Evolutionary conservation across 1,284 basidiomycete genomes (phyloP), one percentile per base, ranked within the genome.

Genomic region (Microbotryomycetes sp.): DNA sequence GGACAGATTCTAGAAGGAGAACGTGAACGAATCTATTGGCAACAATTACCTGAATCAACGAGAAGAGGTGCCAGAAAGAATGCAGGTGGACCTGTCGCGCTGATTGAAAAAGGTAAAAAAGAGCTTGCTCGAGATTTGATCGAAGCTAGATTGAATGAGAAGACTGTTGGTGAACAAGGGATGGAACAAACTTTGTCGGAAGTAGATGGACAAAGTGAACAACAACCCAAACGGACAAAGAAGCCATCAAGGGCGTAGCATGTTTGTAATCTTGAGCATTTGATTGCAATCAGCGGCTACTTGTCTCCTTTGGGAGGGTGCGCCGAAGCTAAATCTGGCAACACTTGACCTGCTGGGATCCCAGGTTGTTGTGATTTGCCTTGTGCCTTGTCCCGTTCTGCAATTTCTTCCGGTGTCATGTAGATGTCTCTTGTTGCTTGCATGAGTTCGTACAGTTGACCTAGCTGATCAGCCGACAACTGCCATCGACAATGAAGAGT

Each of bases 361-460:
- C 9, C 19, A 12, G 36, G 19, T 19, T 42, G 12, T n/a, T n/a
- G n/a, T n/a, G n/a, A n/a, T 42, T 19, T 9, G 12, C 36, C 36
- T 42, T 42, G 12, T 42, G 36, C 36, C 36, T 42, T 42, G 36
- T 42, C 36, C 36, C 36, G 36, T 19, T 42, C 50, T 19, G 49
- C 50, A 19, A 55, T 22, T 49, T 66, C 62, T 22, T 62, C 63
- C 3, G 58, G 59, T 3, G 62, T 14, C 4, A 54, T 19, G 28
- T 29, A 68, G 2, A 69, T 59, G 25, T 86, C 86, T 73, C 88
- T 89, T 0, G 89, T 86, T 1, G 85, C 88, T 68, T 89, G 86
- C 89, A 93, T 91, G 62, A 97, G 80, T 75, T 93, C 90, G 73
- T 93, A 91, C 49, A 96, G 77, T 74, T 96, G 92, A 1, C 88